Base-by-base conservation (phyloP, 164 flowering plant genomes). In the Stephania cephalantha region DNA sequence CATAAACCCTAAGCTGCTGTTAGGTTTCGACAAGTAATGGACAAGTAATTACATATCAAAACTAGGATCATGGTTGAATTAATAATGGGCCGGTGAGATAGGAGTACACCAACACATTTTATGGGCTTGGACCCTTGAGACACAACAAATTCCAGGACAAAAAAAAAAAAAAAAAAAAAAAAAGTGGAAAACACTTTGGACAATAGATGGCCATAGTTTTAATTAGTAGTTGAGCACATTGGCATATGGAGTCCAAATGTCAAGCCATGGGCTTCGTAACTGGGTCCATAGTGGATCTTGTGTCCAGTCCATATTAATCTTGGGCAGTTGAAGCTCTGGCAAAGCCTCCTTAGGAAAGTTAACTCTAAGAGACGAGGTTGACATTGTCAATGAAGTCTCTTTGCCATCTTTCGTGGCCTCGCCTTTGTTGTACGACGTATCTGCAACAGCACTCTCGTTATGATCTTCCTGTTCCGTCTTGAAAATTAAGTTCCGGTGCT, bases 281-380 rank as follows among this genome's bases (percentile, higher is more conserved):
- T 80, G 87, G 18, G 81, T 75, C 85, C 85, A 84, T 29, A 86
- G 75, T 2, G 83, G 75, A 66, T 91, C 98, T 69, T 85, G 91
- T 29, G 74, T 83, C 94, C 93, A 89, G 10, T 90, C 93, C 81
- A 80, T 72, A 76, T 10, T 77, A 45, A 75, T 25, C 71, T 82
- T 89, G 13, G 98, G 92, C 73, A 93, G 75, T 75, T 89, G 89
- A 15, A 91, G 93, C 77, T 90, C 90, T 6, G 90, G 74, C 73
- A 90, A 73, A 44, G 73, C 78, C 29, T 79, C 84, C 48, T 58
- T 81, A 8, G 83, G 83, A 29, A 82, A 42, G 30, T 76, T 69
- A 15, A 78, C 46, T 20, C 78, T 67, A 6, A 70, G 22, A 0
- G 82, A 69, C 5, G 81, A 63, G 6, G 76, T 73, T 71, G 72